Percentiles rank a stretch among this genome's conserved stretches.
These are phyloP conservation scores for Xanthoconium stramineum DNA, from an alignment of 768 basidiomycete genomes.

Conservation along the genomic window DNA sequence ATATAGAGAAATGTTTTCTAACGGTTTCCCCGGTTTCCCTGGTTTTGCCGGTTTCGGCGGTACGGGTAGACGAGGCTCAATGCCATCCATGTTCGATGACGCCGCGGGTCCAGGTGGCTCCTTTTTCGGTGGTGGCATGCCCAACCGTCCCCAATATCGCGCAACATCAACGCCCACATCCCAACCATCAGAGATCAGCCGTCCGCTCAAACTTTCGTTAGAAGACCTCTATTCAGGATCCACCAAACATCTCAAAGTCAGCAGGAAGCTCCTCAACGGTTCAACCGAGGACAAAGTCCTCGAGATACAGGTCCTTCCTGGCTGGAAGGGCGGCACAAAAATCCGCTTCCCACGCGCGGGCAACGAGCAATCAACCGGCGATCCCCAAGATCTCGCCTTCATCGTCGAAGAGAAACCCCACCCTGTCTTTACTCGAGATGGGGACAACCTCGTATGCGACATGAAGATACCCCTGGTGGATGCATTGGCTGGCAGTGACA, in stretches of 20 bases:
- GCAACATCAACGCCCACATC: constrained; percentile 29
- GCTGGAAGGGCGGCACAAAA: constrained; percentile 97
- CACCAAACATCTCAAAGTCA: constrained; percentile 86
- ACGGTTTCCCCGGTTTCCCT: constrained; percentile 33
- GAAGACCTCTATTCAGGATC: constrained; percentile 84
- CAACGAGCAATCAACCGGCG: constrained; percentile 67
- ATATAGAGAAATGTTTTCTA: constrained; percentile 57
- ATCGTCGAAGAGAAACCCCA: constrained; percentile 96
- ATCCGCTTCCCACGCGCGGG: constrained; percentile 85
- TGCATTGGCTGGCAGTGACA: constrained; percentile 62
- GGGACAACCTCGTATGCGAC: constrained; percentile 69
- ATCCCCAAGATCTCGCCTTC: constrained; percentile 90
- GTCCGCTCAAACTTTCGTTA: constrained; percentile 80
- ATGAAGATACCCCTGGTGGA: constrained; percentile 76
- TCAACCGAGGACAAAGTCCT: constrained; percentile 81
- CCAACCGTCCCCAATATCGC: constrained; percentile 38
- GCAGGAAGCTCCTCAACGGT: constrained; percentile 68
- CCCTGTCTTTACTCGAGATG: constrained; percentile 67
- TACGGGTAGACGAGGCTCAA: constrained; percentile 26
- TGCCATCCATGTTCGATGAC: constrained; percentile 36
- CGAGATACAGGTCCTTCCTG: constrained; percentile 76
- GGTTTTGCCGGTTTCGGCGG: constrained; percentile 31
- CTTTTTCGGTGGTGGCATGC: constrained; percentile 51
- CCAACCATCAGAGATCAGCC: constrained; percentile 59
- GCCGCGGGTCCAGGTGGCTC: constrained; percentile 34